A percentile compares a stretch with the other conserved stretches of the same genome.
Evolutionary conservation across 495 filamentous ascomycete species (phyloP).

Genomic region (Patellaria atrata): DNA sequence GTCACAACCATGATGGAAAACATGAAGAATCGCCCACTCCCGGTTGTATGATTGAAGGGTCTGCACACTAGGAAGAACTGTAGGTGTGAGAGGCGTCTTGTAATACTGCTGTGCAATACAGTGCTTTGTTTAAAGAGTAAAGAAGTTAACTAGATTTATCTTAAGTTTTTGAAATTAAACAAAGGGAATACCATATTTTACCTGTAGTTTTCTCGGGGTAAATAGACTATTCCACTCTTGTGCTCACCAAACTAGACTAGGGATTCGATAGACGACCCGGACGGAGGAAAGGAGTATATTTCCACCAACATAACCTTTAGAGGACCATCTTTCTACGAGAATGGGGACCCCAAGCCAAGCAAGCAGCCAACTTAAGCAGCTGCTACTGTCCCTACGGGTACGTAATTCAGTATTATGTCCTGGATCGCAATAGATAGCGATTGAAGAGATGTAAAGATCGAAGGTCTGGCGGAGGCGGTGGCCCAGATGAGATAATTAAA

Average conservation of each 20-base stretch:
- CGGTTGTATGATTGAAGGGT: background rate
- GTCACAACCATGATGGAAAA: conserved; percentile 1
- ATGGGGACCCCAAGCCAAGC: conserved; percentile 13
- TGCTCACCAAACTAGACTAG: conserved; percentile 10
- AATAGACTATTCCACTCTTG: conserved; percentile 12
- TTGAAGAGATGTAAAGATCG: conserved; percentile 10
- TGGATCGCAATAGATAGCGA: conserved; percentile 10
- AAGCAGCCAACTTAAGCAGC: conserved; percentile 10
- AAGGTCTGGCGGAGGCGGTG: conserved; percentile 11
- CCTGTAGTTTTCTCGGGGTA: conserved; percentile 6
- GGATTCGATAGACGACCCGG: conserved; percentile 8
- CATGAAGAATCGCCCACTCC: conserved; percentile 1
- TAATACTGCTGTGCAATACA: background rate
- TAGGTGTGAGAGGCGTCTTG: background rate
- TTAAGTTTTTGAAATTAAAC: conserved; percentile 6
- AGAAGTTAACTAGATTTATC: too few species aligned
- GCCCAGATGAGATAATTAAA: conserved; percentile 11
- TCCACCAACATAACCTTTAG: conserved; percentile 9
- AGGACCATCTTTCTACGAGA: conserved; percentile 10
- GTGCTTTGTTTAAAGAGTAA: conserved; percentile 3
- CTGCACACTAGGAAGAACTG: background rate
- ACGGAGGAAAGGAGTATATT: conserved; percentile 6
- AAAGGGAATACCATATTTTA: conserved; percentile 7
- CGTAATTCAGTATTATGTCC: conserved; percentile 11
- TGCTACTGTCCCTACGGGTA: conserved; percentile 7